Conservation (phyloP, 2,329 filamentous ascomycete species). For the Berkeleyomyces rouxiae region DNA sequence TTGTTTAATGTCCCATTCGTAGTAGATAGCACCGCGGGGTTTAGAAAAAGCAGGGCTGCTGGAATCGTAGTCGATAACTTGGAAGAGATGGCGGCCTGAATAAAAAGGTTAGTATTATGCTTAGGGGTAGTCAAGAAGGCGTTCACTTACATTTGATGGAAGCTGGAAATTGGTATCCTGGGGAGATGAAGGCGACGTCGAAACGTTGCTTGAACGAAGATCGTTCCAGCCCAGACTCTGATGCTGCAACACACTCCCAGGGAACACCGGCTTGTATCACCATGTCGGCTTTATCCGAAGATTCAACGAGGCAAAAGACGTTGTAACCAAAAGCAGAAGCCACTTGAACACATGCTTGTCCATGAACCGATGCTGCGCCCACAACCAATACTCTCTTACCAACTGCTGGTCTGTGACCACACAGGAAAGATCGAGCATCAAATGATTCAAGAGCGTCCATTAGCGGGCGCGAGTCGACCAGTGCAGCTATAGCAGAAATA, state of each 20-base stretch:
- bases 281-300: slow-evolving; percentile 22
- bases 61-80: not conserved
- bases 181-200: not conserved
- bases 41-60: not conserved
- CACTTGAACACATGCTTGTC: slow-evolving; percentile 28
- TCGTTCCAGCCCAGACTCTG: not conserved
- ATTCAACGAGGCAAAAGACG: slow-evolving; percentile 26
- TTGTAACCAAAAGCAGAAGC: slow-evolving; percentile 23
- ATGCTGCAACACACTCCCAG: slow-evolving; percentile 23
- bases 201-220: not conserved
- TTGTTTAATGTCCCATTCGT: slow-evolving; percentile 6
- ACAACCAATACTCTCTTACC: slow-evolving; percentile 3
- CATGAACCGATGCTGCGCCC: slow-evolving; percentile 19
- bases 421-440: not conserved
- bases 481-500: slow-evolving; percentile 6
- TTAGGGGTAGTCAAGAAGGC: not conserved
- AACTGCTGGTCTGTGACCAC: not conserved
- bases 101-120: not conserved
- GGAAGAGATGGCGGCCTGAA: slow-evolving; percentile 5
- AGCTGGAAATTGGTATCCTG: not conserved
- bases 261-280: slow-evolving; percentile 23
- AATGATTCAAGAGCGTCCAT: slow-evolving; percentile 1
- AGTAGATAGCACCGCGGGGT: not conserved
- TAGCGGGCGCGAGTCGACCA: not conserved
- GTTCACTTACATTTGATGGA: slow-evolving; percentile 21